These are phyloP conservation scores for Hypholoma sublateritium DNA, from an alignment of 768 basidiomycete genomes.

Conservation along the genomic window DNA sequence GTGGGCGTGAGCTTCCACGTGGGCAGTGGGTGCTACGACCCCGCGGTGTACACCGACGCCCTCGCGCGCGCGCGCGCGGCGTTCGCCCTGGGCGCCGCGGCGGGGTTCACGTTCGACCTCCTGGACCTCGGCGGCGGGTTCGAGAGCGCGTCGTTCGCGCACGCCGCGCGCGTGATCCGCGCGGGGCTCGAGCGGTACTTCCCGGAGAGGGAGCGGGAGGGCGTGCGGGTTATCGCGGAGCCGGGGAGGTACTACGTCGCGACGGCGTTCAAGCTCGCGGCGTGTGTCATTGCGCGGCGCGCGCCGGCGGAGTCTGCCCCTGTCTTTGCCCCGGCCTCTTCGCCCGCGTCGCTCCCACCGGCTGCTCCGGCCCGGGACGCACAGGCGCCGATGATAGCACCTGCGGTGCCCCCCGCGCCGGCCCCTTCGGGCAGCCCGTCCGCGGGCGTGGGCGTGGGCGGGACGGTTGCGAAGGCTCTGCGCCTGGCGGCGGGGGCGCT, in stretches of 20 bases:
- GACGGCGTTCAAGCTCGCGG: constrained; percentile 87
- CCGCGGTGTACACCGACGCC: constrained; percentile 87
- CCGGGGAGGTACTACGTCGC: constrained; percentile 95
- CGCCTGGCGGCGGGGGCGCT: too few relatives aligned
- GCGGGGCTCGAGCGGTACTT: constrained; percentile 78
- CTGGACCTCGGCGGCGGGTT: constrained; percentile 98
- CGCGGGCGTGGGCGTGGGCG: constrained; percentile 26
- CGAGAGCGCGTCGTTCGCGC: constrained; percentile 83
- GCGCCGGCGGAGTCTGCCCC: constrained; percentile 40
- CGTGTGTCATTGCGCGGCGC: constrained; percentile 90
- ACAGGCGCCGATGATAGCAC: too few relatives aligned
- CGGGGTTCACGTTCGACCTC: constrained; percentile 79
- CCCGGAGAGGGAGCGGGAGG: constrained; percentile 51
- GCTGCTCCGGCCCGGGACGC: too few relatives aligned
- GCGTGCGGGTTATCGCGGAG: constrained; percentile 87
- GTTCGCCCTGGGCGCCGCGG: constrained; percentile 84
- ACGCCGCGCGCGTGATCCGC: constrained; percentile 69
- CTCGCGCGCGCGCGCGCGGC: constrained; percentile 77
- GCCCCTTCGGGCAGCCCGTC: constrained; percentile 11
- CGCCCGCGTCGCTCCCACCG: too few relatives aligned
- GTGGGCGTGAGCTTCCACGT: constrained; percentile 98
- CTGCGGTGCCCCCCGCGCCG: too few relatives aligned
- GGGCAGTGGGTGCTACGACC: constrained; percentile 95
- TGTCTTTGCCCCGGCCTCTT: too few relatives aligned
- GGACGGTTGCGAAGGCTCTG: constrained; percentile 22